Conservation (phyloP, 2,329 filamentous ascomycete genomes). For the Aspergillus aculeatinus region DNA sequence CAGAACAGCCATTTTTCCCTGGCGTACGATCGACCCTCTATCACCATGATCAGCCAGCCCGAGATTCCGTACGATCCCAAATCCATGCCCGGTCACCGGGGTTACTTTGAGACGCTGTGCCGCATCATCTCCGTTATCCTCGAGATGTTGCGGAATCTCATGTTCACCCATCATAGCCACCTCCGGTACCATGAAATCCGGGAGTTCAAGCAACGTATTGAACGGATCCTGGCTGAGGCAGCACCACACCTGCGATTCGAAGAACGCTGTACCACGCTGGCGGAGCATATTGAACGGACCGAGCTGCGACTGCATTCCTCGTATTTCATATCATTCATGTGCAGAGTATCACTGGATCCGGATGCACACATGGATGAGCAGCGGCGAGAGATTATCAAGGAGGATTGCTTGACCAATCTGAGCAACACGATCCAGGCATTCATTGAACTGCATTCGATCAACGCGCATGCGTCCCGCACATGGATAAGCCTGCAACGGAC, state of each 20-base stretch:
- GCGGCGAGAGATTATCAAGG: constrained; percentile 40
- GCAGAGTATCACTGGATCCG: constrained; percentile 53
- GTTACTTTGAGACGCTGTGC: constrained; percentile 57
- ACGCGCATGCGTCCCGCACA: constrained; percentile 39
- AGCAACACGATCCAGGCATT: constrained; percentile 56
- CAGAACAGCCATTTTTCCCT: constrained; percentile 62
- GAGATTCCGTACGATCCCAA: constrained; percentile 50
- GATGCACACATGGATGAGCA: constrained; percentile 42
- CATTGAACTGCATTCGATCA: constrained; percentile 49
- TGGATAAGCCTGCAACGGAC: constrained; percentile 45
- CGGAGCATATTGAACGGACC: constrained; percentile 58
- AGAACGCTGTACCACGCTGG: constrained; percentile 37
- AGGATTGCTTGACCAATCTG: constrained; percentile 55
- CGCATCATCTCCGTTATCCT: constrained; percentile 52
- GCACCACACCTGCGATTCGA: constrained; percentile 56
- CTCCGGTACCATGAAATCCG: constrained; percentile 54
- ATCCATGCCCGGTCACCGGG: constrained; percentile 51
- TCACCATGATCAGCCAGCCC: constrained; percentile 51
- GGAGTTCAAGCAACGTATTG: constrained; percentile 55
- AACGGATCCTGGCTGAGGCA: constrained; percentile 55
- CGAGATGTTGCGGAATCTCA: constrained; percentile 56
- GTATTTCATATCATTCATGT: constrained; percentile 60
- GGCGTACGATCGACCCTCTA: constrained; percentile 58
- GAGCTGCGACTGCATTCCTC: constrained; percentile 61
- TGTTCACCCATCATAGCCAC: constrained; percentile 48